Base-by-base conservation (phyloP, 352 stramenopile species). In the Phytophthora melonis region DNA sequence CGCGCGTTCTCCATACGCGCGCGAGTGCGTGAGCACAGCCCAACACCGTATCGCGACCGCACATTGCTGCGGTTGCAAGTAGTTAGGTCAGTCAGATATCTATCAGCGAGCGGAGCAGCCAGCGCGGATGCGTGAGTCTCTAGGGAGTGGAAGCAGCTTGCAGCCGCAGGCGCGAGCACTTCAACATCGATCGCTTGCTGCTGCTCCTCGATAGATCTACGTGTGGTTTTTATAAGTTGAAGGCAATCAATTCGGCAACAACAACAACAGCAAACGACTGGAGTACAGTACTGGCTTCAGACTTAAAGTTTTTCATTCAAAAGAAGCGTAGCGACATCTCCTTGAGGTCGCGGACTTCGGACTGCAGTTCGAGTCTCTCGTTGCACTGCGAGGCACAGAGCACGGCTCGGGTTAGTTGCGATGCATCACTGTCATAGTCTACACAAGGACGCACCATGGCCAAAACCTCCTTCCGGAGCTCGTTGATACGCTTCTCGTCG, bases 301-400 rank as follows among this genome's bases (percentile, higher is more conserved):
- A 18, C 43, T 23, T 50, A 23, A 50, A 23, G 11, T 45, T 45
- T 8, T n/a, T 45, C 63, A 57, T 63, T 73, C 63, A 79, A 73
- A 79, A 92, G 62, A 90, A 86, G 5, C 80, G 63, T 41, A 82
- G 74, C 10, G 80, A 75, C 77, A 90, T 82, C 59, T 90, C 83
- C 50, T 84, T 87, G 10, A 88, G 64, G 19, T 93, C 82, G 19
- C 79, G 74, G 45, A 91, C 68, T 72, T 93, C 85, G 3, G 58
- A 79, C 70, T 90, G 85, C 32, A 91, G 66, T 60, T 81, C 75
- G 32, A 77, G 69, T 60, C 85, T 83, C 53, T 82, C 82, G 21
- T 87, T 90, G 72, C 82, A 92, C 82, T 92, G 67, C 54, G 36
- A 64, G 18, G 21, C 10, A 68, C 27, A 72, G 3, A 61, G 5